phyloP scores from a whole-genome alignment of 352 stramenopile genomes.

The Globisporangium iwayamae region DNA sequence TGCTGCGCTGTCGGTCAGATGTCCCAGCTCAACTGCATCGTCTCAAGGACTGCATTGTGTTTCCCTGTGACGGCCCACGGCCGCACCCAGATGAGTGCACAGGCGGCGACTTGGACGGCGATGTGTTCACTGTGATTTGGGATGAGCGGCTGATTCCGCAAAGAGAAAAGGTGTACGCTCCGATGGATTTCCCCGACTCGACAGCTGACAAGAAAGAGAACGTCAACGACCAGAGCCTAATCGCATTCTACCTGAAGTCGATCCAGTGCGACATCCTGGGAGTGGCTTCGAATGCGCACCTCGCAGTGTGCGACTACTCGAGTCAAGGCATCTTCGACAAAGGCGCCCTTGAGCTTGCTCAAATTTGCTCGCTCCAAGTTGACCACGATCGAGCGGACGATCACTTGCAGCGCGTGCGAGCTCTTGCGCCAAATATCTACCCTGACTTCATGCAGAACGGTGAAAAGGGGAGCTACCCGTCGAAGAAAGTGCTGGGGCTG shows the following conservation, averaged over 20 bases:
- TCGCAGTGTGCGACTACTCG: slow-evolving; percentile 58
- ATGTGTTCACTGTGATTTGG: slow-evolving; percentile 83
- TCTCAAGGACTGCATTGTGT: slow-evolving; percentile 73
- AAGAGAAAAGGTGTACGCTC: slow-evolving; percentile 31
- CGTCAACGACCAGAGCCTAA: slow-evolving; percentile 42
- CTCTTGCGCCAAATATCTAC: slow-evolving; percentile 49
- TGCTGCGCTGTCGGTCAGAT: slow-evolving; percentile 48
- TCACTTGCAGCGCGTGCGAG: slow-evolving; percentile 51
- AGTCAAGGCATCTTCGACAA: slow-evolving; percentile 42
- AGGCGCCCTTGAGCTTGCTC: slow-evolving; percentile 47
- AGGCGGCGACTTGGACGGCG: slow-evolving; percentile 76
- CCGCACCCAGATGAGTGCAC: slow-evolving; percentile 80
- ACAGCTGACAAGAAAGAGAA: slow-evolving; percentile 24
- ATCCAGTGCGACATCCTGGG: slow-evolving; percentile 73
- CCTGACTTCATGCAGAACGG: slow-evolving; percentile 82
- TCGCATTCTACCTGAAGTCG: slow-evolving; percentile 73
- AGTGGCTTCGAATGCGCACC: slow-evolving; percentile 72
- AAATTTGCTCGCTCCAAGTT: slow-evolving; percentile 70
- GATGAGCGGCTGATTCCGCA: slow-evolving; percentile 63
- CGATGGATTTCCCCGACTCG: slow-evolving; percentile 39
- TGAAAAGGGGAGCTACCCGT: slow-evolving; percentile 61
- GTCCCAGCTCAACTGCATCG: slow-evolving; percentile 40
- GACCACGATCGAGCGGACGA: slow-evolving; percentile 59
- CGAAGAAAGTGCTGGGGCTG: slow-evolving; percentile 65
- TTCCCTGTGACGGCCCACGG: slow-evolving; percentile 59